phyloP scores from a whole-genome alignment of 345 rosid species.

The Capsella bursapastoris region DNA sequence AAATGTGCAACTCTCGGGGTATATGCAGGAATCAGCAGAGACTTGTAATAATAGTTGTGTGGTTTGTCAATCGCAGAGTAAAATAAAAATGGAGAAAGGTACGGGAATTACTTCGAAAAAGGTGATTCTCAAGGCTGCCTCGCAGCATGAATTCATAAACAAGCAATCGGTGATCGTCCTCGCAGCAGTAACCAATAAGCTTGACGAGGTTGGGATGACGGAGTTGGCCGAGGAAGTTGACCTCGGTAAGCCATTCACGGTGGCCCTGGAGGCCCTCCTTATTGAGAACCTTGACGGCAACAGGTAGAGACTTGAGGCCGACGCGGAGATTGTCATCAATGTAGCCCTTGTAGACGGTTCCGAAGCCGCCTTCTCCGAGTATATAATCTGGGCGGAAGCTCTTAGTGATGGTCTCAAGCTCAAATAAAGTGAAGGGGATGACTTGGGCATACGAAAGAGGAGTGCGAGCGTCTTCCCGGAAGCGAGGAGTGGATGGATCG shows the following conservation, averaged over 20 bases:
- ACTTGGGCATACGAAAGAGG: constrained; percentile 69
- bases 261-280: constrained; percentile 98
- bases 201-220: constrained; percentile 97
- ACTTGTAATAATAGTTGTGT: background rate
- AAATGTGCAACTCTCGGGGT: background rate
- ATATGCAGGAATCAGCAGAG: background rate
- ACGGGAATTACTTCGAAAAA: constrained; percentile 72
- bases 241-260: constrained; percentile 92
- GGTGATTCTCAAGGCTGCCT: constrained; percentile 97
- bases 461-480: constrained; percentile 67
- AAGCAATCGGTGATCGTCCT: constrained; percentile 89
- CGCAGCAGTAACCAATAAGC: constrained; percentile 92
- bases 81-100: background rate
- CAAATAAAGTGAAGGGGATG: constrained; percentile 81
- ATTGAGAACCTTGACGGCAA: constrained; percentile 95
- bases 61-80: background rate
- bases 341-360: constrained; percentile 96
- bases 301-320: constrained; percentile 95
- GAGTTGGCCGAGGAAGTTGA: constrained; percentile 82
- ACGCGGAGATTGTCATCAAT: constrained; percentile 92
- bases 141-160: constrained; percentile 96
- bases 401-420: constrained; percentile 96
- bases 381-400: constrained; percentile 97
- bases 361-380: constrained; percentile 96
- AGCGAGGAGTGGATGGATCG: constrained; percentile 73